These are phyloP conservation scores for Boletus fagicola DNA, from an alignment of 768 basidiomycete genomes.

Conservation along the genomic window DNA sequence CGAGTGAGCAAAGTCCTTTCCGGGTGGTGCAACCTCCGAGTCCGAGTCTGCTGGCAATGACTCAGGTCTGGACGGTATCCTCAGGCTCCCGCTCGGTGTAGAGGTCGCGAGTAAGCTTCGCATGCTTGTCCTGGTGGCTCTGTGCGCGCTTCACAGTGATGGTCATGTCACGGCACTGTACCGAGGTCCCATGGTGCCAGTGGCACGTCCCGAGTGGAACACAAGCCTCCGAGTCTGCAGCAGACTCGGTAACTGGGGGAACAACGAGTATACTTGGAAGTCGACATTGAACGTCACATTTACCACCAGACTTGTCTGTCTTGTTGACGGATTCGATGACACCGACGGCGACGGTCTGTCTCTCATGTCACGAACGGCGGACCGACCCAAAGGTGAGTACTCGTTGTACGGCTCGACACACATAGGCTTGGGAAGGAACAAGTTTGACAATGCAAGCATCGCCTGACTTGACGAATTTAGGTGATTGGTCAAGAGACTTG, in stretches of 20 bases:
- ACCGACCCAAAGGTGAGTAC: conserved; percentile 99
- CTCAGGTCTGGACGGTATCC: no score
- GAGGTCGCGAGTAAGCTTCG: no score
- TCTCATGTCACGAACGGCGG: conserved; percentile 99
- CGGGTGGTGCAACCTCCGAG: no score
- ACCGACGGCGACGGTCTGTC: conserved; percentile 98
- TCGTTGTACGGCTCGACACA: conserved; percentile 91
- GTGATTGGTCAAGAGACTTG: conserved; percentile 80
- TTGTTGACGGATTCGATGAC: conserved; percentile 98
- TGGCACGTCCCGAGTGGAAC: no score
- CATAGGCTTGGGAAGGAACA: conserved; percentile 94
- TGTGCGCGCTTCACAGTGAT: no score
- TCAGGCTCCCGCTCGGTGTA: no score
- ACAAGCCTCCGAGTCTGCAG: no score
- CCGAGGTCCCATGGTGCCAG: no score
- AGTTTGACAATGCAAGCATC: conserved; percentile 99
- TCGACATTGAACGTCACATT: conserved; percentile 49
- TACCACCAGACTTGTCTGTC: conserved; percentile 85
- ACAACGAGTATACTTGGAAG: conserved; percentile 9
- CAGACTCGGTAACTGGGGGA: conserved; percentile 80
- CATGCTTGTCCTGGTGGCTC: no score
- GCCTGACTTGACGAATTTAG: conserved; percentile 99
- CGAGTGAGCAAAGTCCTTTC: no score
- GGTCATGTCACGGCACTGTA: no score
- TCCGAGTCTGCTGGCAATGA: no score